Percentiles rank a stretch among this genome's conserved stretches.
phyloP scores from a whole-genome alignment of 2,329 filamentous ascomycete species.

The Penicillium sp. region DNA sequence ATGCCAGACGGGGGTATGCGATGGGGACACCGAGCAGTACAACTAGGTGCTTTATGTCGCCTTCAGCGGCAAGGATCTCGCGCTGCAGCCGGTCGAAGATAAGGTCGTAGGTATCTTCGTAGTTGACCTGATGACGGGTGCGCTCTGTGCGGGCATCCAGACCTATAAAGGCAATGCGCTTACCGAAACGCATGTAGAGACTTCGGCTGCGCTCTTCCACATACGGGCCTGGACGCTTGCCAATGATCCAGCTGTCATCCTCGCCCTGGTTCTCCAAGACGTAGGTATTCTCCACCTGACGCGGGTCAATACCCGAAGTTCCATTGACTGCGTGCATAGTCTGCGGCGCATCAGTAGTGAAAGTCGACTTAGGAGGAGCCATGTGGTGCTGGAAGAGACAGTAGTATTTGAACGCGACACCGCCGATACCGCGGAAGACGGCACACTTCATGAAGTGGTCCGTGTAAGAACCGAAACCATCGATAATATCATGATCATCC shows the following conservation, averaged over 20 bases:
- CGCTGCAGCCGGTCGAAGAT: slow-evolving; percentile 57
- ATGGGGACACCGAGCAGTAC: slow-evolving; percentile 71
- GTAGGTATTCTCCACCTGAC: slow-evolving; percentile 71
- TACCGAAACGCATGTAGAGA: slow-evolving; percentile 63
- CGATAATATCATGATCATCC: slow-evolving; percentile 67
- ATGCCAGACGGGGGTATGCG: slow-evolving; percentile 72
- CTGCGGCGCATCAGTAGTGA: slow-evolving; percentile 68
- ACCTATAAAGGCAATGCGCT: slow-evolving; percentile 63
- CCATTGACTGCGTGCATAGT: slow-evolving; percentile 54
- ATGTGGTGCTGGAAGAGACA: slow-evolving; percentile 72
- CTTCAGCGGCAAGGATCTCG: slow-evolving; percentile 53
- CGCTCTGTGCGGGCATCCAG: slow-evolving; percentile 67
- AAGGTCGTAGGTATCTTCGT: slow-evolving; percentile 62
- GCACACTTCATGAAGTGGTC: slow-evolving; percentile 66
- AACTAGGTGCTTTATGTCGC: slow-evolving; percentile 62
- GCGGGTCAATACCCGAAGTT: slow-evolving; percentile 59
- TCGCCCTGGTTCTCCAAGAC: slow-evolving; percentile 60
- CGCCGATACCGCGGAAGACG: slow-evolving; percentile 65
- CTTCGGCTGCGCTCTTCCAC: slow-evolving; percentile 61
- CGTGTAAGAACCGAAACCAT: slow-evolving; percentile 65
- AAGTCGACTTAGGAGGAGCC: slow-evolving; percentile 80
- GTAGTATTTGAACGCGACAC: slow-evolving; percentile 60
- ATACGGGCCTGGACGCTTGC: slow-evolving; percentile 67
- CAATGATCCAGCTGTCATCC: slow-evolving; percentile 76
- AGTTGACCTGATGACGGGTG: slow-evolving; percentile 91